Percentiles rank a stretch among this genome's conserved stretches.
phyloP scores from a whole-genome alignment of 2,329 filamentous ascomycete genomes.

The Pseudonectria foliicola region DNA sequence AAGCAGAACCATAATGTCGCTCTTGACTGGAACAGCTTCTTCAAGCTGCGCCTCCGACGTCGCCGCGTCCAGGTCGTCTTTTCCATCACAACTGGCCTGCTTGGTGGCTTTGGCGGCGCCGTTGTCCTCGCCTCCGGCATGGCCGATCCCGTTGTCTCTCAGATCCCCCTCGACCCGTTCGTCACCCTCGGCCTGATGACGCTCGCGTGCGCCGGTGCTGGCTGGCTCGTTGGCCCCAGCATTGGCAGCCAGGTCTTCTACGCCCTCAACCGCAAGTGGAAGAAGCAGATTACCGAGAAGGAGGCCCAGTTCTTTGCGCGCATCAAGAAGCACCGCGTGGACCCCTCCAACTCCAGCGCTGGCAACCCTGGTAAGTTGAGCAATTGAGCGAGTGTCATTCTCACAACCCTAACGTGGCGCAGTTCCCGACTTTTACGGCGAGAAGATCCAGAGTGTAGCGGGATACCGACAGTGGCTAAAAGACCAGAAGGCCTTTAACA shows the following conservation, averaged over 20 bases:
- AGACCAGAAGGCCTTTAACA: slow-evolving; percentile 94
- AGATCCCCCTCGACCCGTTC: slow-evolving; percentile 81
- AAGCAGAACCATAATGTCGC: slow-evolving; percentile 13
- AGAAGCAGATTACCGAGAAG: slow-evolving; percentile 72
- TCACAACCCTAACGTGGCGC: slow-evolving; percentile 12
- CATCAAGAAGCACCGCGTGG: slow-evolving; percentile 86
- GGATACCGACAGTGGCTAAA: slow-evolving; percentile 95
- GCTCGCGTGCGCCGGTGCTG: slow-evolving; percentile 66
- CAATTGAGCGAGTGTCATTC: too few species aligned
- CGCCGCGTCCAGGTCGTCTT: slow-evolving; percentile 77
- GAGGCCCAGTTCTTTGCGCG: slow-evolving; percentile 89
- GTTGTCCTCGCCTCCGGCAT: slow-evolving; percentile 62
- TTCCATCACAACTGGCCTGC: slow-evolving; percentile 58
- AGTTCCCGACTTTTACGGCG: slow-evolving; percentile 96
- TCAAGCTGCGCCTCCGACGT: slow-evolving; percentile 78
- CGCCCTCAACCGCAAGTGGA: slow-evolving; percentile 62
- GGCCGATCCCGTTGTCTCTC: slow-evolving; percentile 61
- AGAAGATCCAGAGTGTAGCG: slow-evolving; percentile 90
- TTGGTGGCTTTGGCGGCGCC: slow-evolving; percentile 55
- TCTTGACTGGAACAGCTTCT: slow-evolving; percentile 88
- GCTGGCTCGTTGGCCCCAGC: slow-evolving; percentile 82
- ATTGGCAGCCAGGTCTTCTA: slow-evolving; percentile 77
- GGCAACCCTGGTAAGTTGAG: slow-evolving; percentile 63
- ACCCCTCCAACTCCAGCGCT: slow-evolving; percentile 81
- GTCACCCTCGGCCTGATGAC: slow-evolving; percentile 77